Base-by-base conservation (phyloP, 257 asterid genomes). In the Thymus mandschuricus region DNA sequence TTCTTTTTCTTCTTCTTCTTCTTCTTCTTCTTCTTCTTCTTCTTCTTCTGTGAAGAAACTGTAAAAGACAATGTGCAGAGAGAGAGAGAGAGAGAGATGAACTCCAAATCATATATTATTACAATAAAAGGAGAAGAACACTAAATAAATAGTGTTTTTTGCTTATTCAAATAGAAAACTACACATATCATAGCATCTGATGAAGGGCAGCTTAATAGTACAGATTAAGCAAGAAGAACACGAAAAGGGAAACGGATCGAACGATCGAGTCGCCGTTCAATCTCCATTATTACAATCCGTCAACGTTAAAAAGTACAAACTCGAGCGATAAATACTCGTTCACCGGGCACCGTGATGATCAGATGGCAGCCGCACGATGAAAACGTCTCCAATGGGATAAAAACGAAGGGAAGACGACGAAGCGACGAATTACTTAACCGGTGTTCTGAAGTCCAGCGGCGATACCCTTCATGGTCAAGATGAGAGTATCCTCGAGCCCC, bases 371-470 rank as follows among this genome's bases (percentile, higher is more conserved):
- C 40, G 10, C 6, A 6, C 8, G 68, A 27, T 21, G 40, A 12
- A 29, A 44, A 44, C 29, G 11, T 64, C 56, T 44, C 57, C 29
- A 12, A 43, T 38, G 0, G 66, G 8, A 8, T 60, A 10, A 15
- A n/a, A 33, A 33, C 1, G 15, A 8, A 21, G 15, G 49, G 31
- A 15, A 40, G 49, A 60, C 0, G 50, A 2, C 6, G 40, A 35
- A 43, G 41, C 41, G 41, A 38, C 41, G 6, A 38, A 38, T 38
- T 38, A 38, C 41, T 72, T 69, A 85, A 82, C 90, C 90, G 10
- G 90, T 86, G 76, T 79, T 81, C 85, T 86, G 82, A 13, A 86
- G 62, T 57, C 92, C 92, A 49, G 92, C 92, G 44, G 92, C 92
- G 56, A 86, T 81, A 29, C 92, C 92, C 83, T 86, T 86, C 92